Percentiles rank a stretch among this genome's conserved stretches.
These are phyloP conservation scores for Phialocephala sp. DNA, from an alignment of 2,329 filamentous ascomycete species.

Conservation along the genomic window DNA sequence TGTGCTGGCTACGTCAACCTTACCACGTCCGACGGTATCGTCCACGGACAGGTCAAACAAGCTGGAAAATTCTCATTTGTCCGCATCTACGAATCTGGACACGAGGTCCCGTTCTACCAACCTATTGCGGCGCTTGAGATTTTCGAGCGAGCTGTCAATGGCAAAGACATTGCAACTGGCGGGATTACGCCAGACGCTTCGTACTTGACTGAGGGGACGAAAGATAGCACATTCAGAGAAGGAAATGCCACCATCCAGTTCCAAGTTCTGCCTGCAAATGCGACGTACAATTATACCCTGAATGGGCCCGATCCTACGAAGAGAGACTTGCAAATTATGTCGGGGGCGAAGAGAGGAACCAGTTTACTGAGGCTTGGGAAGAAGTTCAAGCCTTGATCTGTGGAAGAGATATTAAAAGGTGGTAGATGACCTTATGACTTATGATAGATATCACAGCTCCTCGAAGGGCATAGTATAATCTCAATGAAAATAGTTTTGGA, in stretches of 20 bases:
- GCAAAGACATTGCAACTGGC: slow-evolving; percentile 55
- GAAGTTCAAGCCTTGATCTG: slow-evolving; percentile 24
- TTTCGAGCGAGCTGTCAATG: slow-evolving; percentile 55
- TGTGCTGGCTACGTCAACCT: slow-evolving; percentile 74
- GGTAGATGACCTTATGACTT: background rate
- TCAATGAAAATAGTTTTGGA: background rate
- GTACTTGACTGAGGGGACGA: slow-evolving; percentile 33
- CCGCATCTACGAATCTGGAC: slow-evolving; percentile 66
- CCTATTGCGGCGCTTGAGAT: slow-evolving; percentile 57
- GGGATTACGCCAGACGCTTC: slow-evolving; percentile 52
- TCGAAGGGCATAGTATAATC: background rate
- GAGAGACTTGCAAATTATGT: slow-evolving; percentile 11
- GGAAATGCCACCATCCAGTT: slow-evolving; percentile 49
- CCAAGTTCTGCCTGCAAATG: slow-evolving; percentile 47
- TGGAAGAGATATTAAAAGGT: background rate
- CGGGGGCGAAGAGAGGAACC: slow-evolving; percentile 17
- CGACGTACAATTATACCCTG: slow-evolving; percentile 54
- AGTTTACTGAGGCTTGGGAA: slow-evolving; percentile 20
- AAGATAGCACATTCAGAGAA: slow-evolving; percentile 36
- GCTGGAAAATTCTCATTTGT: slow-evolving; percentile 73
- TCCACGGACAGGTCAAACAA: slow-evolving; percentile 75
- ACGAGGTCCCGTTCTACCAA: slow-evolving; percentile 61
- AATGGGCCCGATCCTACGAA: slow-evolving; percentile 46
- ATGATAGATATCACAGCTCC: background rate
- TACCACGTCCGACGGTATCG: slow-evolving; percentile 65